phyloP scores from a whole-genome alignment of 202 grass and related monocot species.

The Saccharum hybrid region DNA sequence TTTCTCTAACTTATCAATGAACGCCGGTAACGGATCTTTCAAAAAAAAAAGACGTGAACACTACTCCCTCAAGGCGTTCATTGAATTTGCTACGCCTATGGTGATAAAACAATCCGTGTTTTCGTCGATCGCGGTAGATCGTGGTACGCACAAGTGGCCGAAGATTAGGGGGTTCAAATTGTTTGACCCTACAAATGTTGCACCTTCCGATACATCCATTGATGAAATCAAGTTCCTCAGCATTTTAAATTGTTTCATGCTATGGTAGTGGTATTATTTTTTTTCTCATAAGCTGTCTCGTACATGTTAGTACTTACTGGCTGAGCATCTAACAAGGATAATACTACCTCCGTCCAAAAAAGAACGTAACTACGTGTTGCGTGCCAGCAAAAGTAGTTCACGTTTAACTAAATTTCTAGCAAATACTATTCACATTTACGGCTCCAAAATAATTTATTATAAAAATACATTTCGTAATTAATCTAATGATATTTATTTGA shows the following conservation, averaged over 20 bases:
- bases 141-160: constrained; percentile 43
- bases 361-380: too few species aligned
- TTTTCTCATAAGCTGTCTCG: not conserved
- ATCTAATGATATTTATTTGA: too few species aligned
- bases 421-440: too few species aligned
- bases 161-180: constrained; percentile 14
- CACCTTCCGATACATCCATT: not conserved
- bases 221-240: not conserved
- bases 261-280: not conserved
- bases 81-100: constrained; percentile 45
- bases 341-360: too few species aligned
- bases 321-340: not conserved
- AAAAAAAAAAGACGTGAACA: constrained; percentile 41
- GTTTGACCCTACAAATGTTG: not conserved
- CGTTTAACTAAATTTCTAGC: too few species aligned
- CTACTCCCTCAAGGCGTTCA: constrained; percentile 51
- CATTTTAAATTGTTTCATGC: not conserved
- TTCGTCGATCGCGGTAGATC: constrained; percentile 1
- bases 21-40: too few species aligned
- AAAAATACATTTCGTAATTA: too few species aligned
- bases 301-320: too few species aligned
- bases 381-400: too few species aligned
- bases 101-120: constrained; percentile 5
- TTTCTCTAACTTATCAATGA: too few species aligned
- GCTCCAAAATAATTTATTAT: too few species aligned